Base-by-base conservation (phyloP, 345 rosid genomes). In the Salix udensis region DNA sequence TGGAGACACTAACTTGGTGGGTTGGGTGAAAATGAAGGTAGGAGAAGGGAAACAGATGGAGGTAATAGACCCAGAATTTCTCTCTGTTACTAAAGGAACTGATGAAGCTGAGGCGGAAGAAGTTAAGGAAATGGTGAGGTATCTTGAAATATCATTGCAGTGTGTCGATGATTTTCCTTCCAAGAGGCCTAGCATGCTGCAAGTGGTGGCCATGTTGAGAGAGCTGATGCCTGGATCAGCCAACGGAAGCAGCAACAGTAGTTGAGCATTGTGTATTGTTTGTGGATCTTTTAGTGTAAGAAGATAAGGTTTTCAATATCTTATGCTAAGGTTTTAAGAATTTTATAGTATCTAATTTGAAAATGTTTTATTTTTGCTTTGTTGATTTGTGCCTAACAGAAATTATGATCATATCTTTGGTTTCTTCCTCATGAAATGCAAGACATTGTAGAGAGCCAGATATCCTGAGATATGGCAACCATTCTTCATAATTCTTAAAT, bases 1-100 rank as follows among this genome's bases (percentile, higher is more conserved):
- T 53, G 98, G 97, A n/a, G 98, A 94, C 86, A 92, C 97, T 6
- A 94, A 94, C 77, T 83, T 94, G 80, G 98, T 92, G 36, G 98
- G 98, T 23, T 94, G 98, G 98, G 90, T 89, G 30, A 94, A 93
- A 86, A 83, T 94, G 88, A 92, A 91, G 80, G 97, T 83, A 4
- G 82, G 91, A 77, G 97, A 92, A 79, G 97, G 94, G 77, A 88
- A 86, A 60, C 97, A 90, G 61, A 92, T 90, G 94, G 97, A 94
- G 74, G 98, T 94, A 73, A 94, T 94, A 10, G 98, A 94, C 72
- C 82, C 84, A 50, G 97, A 94, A 40, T 82, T 94, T 79, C 75
- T 89, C 4, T 81, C 84, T 44, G 81, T 85, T n/a, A 83, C 75
- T 4, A 84, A 79, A 67, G 88, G 81, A 46, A 84, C 73, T 0